phyloP scores from a whole-genome alignment of 2,329 filamentous ascomycete species.

The Akanthomyces muscarius region DNA sequence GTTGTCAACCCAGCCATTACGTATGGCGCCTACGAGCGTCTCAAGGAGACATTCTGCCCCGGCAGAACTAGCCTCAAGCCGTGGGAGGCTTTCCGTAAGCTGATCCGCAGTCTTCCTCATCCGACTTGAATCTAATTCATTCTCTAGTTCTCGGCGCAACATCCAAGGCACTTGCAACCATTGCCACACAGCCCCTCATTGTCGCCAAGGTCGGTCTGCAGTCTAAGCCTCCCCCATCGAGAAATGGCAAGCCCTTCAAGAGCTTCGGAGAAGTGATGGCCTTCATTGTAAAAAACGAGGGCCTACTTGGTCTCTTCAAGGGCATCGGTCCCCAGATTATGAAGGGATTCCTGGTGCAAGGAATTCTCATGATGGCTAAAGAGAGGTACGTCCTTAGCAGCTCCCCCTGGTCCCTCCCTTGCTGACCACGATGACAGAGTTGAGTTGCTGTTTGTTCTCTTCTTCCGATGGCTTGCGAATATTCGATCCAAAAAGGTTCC shows the following conservation, averaged over 20 bases:
- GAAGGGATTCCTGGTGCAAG: constrained; percentile 91
- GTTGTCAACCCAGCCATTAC: constrained; percentile 97
- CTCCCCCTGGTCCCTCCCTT: background rate
- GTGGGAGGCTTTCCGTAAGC: constrained; percentile 87
- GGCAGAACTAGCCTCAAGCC: constrained; percentile 71
- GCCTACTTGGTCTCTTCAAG: constrained; percentile 82
- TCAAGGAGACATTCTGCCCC: constrained; percentile 74
- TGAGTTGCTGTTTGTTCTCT: constrained; percentile 79
- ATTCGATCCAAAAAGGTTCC: constrained; percentile 66
- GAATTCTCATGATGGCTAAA: constrained; percentile 98
- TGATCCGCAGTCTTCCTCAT: background rate
- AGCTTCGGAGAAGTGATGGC: constrained; percentile 91
- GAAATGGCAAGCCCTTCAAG: constrained; percentile 88
- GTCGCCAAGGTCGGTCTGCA: constrained; percentile 97
- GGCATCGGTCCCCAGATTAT: constrained; percentile 90
- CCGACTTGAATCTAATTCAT: constrained; percentile 1
- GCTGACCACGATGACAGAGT: constrained; percentile 51
- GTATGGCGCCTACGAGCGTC: constrained; percentile 90
- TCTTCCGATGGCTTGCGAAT: constrained; percentile 76
- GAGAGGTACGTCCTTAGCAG: constrained; percentile 61
- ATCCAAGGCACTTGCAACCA: constrained; percentile 88
- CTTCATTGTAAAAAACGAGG: constrained; percentile 89
- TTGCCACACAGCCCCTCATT: constrained; percentile 90
- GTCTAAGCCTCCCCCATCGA: constrained; percentile 79
- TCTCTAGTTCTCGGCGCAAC: constrained; percentile 76